These are phyloP conservation scores for Alliaria petiolata DNA, from an alignment of 345 rosid species.

Conservation along the genomic window DNA sequence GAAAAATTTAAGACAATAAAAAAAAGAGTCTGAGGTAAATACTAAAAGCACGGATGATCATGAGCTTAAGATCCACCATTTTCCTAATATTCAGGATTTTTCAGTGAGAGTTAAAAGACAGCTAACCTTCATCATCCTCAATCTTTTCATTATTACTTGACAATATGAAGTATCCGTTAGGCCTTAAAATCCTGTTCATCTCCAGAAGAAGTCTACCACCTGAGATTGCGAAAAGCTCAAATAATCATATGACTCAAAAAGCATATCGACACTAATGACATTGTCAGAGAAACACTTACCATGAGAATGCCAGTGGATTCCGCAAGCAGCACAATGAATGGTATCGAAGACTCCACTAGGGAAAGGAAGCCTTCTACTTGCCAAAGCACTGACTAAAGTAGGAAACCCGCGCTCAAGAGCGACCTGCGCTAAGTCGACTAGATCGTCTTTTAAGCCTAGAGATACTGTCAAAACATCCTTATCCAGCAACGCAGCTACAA, in stretches of 20 bases:
- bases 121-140: conserved; percentile 79
- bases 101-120: background rate
- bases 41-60: no score
- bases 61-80: no score
- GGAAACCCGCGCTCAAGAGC: conserved; percentile 93
- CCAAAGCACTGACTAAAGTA: conserved; percentile 62
- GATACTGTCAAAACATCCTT: conserved; percentile 70
- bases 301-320: conserved; percentile 75
- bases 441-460: conserved; percentile 85
- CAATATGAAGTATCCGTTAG: conserved; percentile 84
- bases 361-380: conserved; percentile 76
- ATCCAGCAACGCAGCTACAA: conserved; percentile 72
- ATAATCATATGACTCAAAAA: background rate
- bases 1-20: background rate
- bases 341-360: conserved; percentile 90
- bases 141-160: conserved; percentile 68
- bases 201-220: conserved; percentile 88
- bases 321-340: conserved; percentile 82
- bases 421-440: conserved; percentile 88
- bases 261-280: background rate
- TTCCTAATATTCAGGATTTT: no score
- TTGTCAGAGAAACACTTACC: conserved; percentile 41
- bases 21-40: background rate
- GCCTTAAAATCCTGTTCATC: conserved; percentile 90
- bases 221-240: conserved; percentile 23